Base-by-base conservation (phyloP, 2,329 filamentous ascomycete species). In the Colletotrichum tanaceti region DNA sequence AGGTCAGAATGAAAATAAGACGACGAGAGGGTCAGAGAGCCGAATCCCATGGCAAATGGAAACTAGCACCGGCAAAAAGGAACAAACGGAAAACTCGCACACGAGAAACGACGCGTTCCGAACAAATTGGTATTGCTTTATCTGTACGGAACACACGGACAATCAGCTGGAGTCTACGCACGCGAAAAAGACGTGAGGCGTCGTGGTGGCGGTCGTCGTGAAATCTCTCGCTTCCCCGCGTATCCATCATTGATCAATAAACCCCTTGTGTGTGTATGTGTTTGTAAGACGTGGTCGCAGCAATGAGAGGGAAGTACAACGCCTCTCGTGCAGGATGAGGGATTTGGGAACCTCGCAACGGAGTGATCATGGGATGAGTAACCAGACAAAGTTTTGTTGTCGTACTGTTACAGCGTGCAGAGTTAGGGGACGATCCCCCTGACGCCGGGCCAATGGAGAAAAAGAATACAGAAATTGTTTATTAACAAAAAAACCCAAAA, bases 161-260 rank as follows among this genome's bases (percentile, higher is more conserved):
- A 55, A 49, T 66, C 66, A 66, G 62, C 49, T 55, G 50, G 62
- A 50, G 24, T 65, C 55, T 55, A 57, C 32, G 57, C 65, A 65
- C 55, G 65, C 62, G 55, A 65, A 32, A 59, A 11, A n/a, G n/a
- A 50, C 24, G 49, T 44, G 44, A 35, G 65, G 55, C 55, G 61
- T 49, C 11, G 39, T 38, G 10, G 47, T 50, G 14, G 18, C n/a
- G 3, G 50, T 38, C 50, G 32, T 53, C 28, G 49, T 35, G 9
- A 16, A 5, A 24, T 53, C 49, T 11, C 14, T 47, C 41, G 53
- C 43, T 68, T 65, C 61, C 65, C 65, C 60, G 53, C 65, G 60
- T 68, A 68, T 68, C 61, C 65, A 65, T 65, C n/a, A n/a, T n/a
- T n/a, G n/a, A n/a, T n/a, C 39, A 52, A 46, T 18, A 32, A 11